phyloP scores from a whole-genome alignment of 805 yeast genomes.

The Pichia cephalocereana region DNA sequence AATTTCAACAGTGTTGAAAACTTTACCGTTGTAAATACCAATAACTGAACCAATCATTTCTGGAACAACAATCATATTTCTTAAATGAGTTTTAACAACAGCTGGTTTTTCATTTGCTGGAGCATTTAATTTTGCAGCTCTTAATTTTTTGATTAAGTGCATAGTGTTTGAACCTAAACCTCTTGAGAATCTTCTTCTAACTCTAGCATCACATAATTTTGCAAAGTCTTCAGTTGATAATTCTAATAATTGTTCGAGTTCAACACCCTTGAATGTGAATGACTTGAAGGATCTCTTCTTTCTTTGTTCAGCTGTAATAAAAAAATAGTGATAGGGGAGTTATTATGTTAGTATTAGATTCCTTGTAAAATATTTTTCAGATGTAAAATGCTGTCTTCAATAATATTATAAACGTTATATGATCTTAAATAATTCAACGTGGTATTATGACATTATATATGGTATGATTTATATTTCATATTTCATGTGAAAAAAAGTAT shows the following conservation, averaged over 20 bases:
- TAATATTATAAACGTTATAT: too few species aligned
- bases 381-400: not conserved
- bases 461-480: too few species aligned
- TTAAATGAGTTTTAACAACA: conserved; percentile 96
- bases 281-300: conserved; percentile 92
- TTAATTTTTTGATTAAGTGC: conserved; percentile 94
- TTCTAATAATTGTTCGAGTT: conserved; percentile 86
- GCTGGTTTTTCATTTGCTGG: conserved; percentile 95
- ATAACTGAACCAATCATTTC: conserved; percentile 99
- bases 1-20: conserved; percentile 97
- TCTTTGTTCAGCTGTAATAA: conserved; percentile 41
- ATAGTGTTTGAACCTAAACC: conserved; percentile 93
- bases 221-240: conserved; percentile 95
- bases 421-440: too few species aligned
- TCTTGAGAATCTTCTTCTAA: conserved; percentile 98
- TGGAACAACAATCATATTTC: conserved; percentile 98
- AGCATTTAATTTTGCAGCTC: conserved; percentile 91
- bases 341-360: conserved; percentile 18
- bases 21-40: conserved; percentile 99
- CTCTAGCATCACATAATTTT: conserved; percentile 95
- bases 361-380: not conserved
- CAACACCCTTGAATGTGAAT: conserved; percentile 99
- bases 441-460: too few species aligned
- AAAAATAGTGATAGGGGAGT: not conserved
- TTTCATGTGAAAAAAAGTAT: too few species aligned